These are phyloP conservation scores for Daldinia grandis DNA, from an alignment of 495 filamentous ascomycete species.

Conservation along the genomic window DNA sequence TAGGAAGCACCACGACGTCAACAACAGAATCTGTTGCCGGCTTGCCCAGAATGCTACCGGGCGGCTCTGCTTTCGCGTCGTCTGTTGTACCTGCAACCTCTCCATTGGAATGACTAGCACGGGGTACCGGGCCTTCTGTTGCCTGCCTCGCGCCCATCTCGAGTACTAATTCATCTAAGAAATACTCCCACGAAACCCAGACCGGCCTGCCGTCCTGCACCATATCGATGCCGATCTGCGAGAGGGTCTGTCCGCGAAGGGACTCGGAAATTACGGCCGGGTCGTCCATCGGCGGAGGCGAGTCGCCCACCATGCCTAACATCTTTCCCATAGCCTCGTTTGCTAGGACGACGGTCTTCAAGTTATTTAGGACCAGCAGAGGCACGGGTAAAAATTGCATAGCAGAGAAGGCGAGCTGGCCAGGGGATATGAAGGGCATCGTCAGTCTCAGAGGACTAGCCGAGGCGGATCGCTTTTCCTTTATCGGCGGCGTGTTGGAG, in stretches of 20 bases:
- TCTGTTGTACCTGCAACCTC: slow-evolving; percentile 33
- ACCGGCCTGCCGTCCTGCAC: slow-evolving; percentile 63
- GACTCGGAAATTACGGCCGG: slow-evolving; percentile 48
- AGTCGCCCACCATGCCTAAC: slow-evolving; percentile 58
- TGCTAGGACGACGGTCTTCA: slow-evolving; percentile 71
- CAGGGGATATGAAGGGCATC: slow-evolving; percentile 51
- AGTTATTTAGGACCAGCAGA: slow-evolving; percentile 65
- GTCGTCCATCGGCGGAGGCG: slow-evolving; percentile 35
- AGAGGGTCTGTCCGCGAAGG: slow-evolving; percentile 65
- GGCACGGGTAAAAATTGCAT: slow-evolving; percentile 76
- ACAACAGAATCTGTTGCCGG: slow-evolving; percentile 59
- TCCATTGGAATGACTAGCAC: slow-evolving; percentile 15
- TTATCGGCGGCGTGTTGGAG: slow-evolving; percentile 15
- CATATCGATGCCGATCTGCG: slow-evolving; percentile 69
- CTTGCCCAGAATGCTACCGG: slow-evolving; percentile 18
- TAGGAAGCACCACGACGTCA: slow-evolving; percentile 63
- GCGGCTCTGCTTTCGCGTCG: slow-evolving; percentile 2
- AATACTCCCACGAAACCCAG: slow-evolving; percentile 64
- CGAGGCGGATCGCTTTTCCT: slow-evolving; percentile 38
- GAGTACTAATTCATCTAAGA: slow-evolving; percentile 59
- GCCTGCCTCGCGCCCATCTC: slow-evolving; percentile 52
- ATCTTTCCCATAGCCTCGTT: slow-evolving; percentile 76
- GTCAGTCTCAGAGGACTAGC: slow-evolving; percentile 50
- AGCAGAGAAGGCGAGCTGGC: slow-evolving; percentile 66
- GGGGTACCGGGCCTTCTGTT: not conserved